Base-by-base conservation (phyloP, 139 green algal genomes). In the Diplosphaera chodatii region DNA sequence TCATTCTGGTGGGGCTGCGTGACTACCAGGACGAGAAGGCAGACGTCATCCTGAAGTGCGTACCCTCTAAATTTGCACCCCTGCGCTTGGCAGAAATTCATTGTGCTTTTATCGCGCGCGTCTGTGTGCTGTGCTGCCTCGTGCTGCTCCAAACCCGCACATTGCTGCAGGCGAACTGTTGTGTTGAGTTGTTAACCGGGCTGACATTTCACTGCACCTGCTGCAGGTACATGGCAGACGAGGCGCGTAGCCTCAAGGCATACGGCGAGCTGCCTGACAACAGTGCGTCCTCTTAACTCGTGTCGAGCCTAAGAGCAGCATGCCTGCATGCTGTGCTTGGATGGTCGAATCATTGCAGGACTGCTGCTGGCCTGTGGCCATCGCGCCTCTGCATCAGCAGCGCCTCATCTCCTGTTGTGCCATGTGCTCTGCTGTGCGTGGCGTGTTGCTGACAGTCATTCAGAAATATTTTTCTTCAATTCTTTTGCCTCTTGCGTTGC, bases 1-100 rank as follows among this genome's bases (percentile, higher is more conserved):
- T 99, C 70, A 91, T 99, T 55, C 78, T 99, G 34, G 82, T 99
- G 28, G 95, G 96, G 18, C 83, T 99, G 67, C 86, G 96, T n/a
- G 96, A 99, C 34, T 99, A 96, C 82, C 96, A 99, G 82, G 96
- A 99, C 74, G 95, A 98, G 63, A 99, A 99, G 82, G 95, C 92
- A 1, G 96, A 99, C 78, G 96, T 99, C 65, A 99, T 99, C 74
- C 82, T 97, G 56, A 99, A 99, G 93, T 92, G 69, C 68, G 75
- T 40, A 1, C 22, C 25, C 40, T 3, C 10, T 34, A 32, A 64
- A 21, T 27, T 34, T 28, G 28, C n/a, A 6, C 37, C 37, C 37
- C 37, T 48, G 8, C 10, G 37, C 37, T n/a, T n/a, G n/a, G n/a
- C n/a, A n/a, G n/a, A n/a, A n/a, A n/a, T 67, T 13, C 29, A 21